phyloP scores from a whole-genome alignment of 2,329 filamentous ascomycete genomes.

The Epichloe bromicola region DNA sequence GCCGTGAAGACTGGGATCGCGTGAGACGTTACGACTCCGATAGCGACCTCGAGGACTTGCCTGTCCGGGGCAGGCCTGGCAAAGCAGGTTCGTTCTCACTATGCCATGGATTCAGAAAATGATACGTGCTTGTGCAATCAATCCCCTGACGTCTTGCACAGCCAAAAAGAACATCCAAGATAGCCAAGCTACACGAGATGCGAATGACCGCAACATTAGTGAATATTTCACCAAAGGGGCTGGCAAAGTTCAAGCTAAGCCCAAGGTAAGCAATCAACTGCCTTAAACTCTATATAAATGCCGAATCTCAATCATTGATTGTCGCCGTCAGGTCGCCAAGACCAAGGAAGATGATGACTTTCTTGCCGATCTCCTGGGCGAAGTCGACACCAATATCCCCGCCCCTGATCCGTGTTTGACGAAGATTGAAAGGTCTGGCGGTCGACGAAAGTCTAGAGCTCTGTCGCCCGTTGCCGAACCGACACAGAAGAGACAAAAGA shows the following conservation, averaged over 20 bases:
- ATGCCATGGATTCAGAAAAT: constrained; percentile 2
- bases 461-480: constrained; percentile 58
- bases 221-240: constrained; percentile 84
- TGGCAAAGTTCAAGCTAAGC: constrained; percentile 53
- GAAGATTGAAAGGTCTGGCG: constrained; percentile 56
- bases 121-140: background rate
- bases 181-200: constrained; percentile 72
- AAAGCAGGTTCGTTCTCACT: constrained; percentile 33
- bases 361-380: constrained; percentile 68
- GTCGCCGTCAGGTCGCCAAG: constrained; percentile 45
- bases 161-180: constrained; percentile 82
- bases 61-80: constrained; percentile 32
- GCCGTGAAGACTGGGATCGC: constrained; percentile 85
- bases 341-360: constrained; percentile 86
- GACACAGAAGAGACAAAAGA: constrained; percentile 42
- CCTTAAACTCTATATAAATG: background rate
- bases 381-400: constrained; percentile 67
- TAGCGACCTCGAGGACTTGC: constrained; percentile 40
- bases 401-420: constrained; percentile 40
- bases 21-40: constrained; percentile 58
- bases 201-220: constrained; percentile 81
- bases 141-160: constrained; percentile 19
- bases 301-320: constrained; percentile 2
- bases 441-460: constrained; percentile 66
- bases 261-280: constrained; percentile 49